These are phyloP conservation scores for Amanita pseudoporphyria DNA, from an alignment of 768 basidiomycete species.

Conservation along the genomic window DNA sequence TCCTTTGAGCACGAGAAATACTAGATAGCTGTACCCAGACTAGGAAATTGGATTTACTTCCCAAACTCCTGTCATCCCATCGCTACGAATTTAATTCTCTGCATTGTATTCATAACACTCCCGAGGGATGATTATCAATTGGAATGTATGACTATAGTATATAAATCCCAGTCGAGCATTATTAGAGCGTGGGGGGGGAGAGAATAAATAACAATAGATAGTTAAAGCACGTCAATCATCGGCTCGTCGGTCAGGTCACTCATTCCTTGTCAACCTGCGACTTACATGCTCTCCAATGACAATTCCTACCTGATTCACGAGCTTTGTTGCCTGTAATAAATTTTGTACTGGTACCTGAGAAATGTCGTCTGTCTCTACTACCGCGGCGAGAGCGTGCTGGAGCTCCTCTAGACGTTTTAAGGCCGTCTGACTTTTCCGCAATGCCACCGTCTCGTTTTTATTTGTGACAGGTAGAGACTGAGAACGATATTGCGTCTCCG, in stretches of 20 bases:
- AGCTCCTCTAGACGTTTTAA: slow-evolving; percentile 34
- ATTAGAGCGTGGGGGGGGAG: no score
- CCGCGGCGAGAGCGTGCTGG: slow-evolving; percentile 31
- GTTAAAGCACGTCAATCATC: background rate
- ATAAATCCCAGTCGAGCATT: no score
- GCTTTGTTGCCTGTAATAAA: slow-evolving; percentile 33
- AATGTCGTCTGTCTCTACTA: slow-evolving; percentile 26
- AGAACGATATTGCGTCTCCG: background rate
- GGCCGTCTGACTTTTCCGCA: slow-evolving; percentile 29
- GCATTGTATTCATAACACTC: no score
- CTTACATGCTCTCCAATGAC: slow-evolving; percentile 36
- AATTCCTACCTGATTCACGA: slow-evolving; percentile 37
- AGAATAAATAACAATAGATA: background rate
- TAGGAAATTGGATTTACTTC: no score
- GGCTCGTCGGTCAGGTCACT: background rate
- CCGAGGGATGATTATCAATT: no score
- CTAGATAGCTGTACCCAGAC: no score
- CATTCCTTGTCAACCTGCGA: slow-evolving; percentile 19
- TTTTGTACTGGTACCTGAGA: slow-evolving; percentile 43
- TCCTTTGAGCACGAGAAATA: no score
- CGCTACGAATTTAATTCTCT: no score
- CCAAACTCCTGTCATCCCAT: no score
- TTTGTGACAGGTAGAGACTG: background rate
- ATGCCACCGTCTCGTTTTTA: slow-evolving; percentile 1
- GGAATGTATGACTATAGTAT: no score